Conservation (phyloP, 2,329 filamentous ascomycete species). For the Colletotrichum tamarilloi region DNA sequence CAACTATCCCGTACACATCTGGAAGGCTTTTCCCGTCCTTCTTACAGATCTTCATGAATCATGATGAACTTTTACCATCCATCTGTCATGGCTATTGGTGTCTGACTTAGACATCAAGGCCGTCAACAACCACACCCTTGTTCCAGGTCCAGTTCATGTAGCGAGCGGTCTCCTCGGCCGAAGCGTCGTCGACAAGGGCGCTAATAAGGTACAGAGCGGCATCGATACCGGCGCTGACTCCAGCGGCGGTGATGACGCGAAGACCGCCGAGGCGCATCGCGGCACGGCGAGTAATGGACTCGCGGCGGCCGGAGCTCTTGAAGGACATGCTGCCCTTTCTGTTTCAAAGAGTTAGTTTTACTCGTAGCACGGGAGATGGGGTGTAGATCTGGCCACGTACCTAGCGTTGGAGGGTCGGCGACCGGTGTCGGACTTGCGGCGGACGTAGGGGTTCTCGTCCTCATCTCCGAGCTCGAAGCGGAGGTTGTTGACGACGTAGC, state of each 20-base stretch:
- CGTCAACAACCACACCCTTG: slow-evolving; percentile 87
- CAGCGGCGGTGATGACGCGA: slow-evolving; percentile 83
- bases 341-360: slow-evolving; percentile 29
- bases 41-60: slow-evolving; percentile 35
- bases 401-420: slow-evolving; percentile 70
- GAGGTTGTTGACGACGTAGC: slow-evolving; percentile 92
- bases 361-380: not conserved
- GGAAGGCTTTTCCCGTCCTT: slow-evolving; percentile 37
- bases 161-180: slow-evolving; percentile 80
- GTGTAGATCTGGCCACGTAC: slow-evolving; percentile 51
- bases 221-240: slow-evolving; percentile 83
- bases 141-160: slow-evolving; percentile 86
- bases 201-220: slow-evolving; percentile 87
- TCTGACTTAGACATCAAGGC: slow-evolving; percentile 77
- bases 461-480: slow-evolving; percentile 86
- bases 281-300: slow-evolving; percentile 83
- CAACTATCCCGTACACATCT: slow-evolving; percentile 30
- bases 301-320: slow-evolving; percentile 80
- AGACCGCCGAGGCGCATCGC: slow-evolving; percentile 77
- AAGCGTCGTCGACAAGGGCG: slow-evolving; percentile 81
- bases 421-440: slow-evolving; percentile 76
- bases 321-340: slow-evolving; percentile 88
- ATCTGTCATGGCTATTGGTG: slow-evolving; percentile 34
- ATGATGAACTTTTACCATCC: slow-evolving; percentile 32
- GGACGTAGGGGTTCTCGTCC: slow-evolving; percentile 86